Percentiles rank a stretch among this genome's conserved stretches.
phyloP scores from a whole-genome alignment of 371 early-diverging fungal genomes.

The Encephalitozoon hellem region DNA sequence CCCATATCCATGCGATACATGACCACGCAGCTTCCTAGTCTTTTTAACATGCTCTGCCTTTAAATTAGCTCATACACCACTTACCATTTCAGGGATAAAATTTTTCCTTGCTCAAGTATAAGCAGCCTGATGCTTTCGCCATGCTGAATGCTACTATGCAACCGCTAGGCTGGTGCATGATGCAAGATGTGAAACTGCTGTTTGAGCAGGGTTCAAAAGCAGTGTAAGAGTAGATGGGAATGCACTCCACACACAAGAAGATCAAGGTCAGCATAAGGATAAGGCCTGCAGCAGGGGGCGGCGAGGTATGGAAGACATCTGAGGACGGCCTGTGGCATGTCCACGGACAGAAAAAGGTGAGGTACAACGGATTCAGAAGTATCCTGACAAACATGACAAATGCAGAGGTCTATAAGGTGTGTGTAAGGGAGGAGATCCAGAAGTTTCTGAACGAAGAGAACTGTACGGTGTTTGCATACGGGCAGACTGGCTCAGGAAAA shows the following conservation, averaged over 20 bases:
- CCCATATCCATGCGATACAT: constrained; percentile 62
- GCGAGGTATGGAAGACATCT: not conserved
- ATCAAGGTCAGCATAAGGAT: constrained; percentile 14
- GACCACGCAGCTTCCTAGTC: constrained; percentile 60
- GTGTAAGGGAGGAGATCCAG: not conserved
- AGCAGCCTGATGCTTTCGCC: not conserved
- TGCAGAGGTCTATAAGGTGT: constrained; percentile 21
- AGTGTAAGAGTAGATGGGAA: not conserved
- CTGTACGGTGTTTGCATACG: constrained; percentile 59
- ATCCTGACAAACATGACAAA: not conserved
- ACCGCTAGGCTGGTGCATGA: not conserved
- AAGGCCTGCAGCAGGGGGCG: not conserved
- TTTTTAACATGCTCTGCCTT: constrained; percentile 45
- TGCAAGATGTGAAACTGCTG: constrained; percentile 1
- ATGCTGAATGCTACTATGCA: not conserved
- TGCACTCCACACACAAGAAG: constrained; percentile 1
- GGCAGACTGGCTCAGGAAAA: constrained; percentile 60
- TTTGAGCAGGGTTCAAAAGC: not conserved
- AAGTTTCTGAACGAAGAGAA: constrained; percentile 22
- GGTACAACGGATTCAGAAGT: constrained; percentile 2
- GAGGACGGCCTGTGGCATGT: constrained; percentile 2
- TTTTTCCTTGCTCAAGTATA: constrained; percentile 15
- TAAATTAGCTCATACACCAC: constrained; percentile 1
- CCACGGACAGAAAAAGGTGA: not conserved
- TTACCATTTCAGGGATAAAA: constrained; percentile 44